Evolutionary conservation across 2,329 filamentous ascomycete species (phyloP), one percentile per base, ranked within the genome.

Genomic region (Fusarium longipes): DNA sequence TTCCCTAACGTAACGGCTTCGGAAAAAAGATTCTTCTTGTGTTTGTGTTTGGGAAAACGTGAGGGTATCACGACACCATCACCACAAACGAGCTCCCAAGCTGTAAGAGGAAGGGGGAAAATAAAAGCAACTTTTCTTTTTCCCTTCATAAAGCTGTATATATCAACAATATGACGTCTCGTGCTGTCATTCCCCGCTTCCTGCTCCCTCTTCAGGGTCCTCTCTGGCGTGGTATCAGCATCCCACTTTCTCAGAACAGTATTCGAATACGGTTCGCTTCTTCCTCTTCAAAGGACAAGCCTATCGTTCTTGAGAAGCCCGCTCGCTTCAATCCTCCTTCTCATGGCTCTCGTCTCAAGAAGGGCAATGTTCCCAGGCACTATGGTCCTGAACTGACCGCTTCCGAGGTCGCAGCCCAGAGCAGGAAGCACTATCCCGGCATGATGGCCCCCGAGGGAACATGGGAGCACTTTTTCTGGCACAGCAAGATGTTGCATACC

Each of bases 271-370:
- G 77, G 48, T 80, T 77, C 65, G 74, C 74, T 49, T 78, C 77
- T 3, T 70, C 70, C 14, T 49, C 63, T 40, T 56, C 56, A 39
- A 57, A 70, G 42, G 80, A 79, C 65, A 91, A 90, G 74, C 86
- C 87, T 33, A 85, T 89, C 64, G 86, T 93, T 7, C 89, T 99
- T 68, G 92, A 92, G 73, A 93, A 97, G 79, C 95, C 95, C 24
- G 86, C 91, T 74, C 91, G 90, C 77, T 98, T 97, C 84, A 92
- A 92, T 45, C 95, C 96, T 3, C 96, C 96, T 0, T 98, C 95
- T 0, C 96, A 98, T 78, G 90, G 91, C 14, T 83, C 91, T 22
- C 85, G 91, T 8, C 85, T 93, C 30, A 84, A 86, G 54, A 83
- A 85, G 68, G 77, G 76, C 79, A 78, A 75, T 25, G 77, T 82